Evolutionary conservation across 768 basidiomycete species (phyloP).

Genomic region (Hirschioporus abietinus): DNA sequence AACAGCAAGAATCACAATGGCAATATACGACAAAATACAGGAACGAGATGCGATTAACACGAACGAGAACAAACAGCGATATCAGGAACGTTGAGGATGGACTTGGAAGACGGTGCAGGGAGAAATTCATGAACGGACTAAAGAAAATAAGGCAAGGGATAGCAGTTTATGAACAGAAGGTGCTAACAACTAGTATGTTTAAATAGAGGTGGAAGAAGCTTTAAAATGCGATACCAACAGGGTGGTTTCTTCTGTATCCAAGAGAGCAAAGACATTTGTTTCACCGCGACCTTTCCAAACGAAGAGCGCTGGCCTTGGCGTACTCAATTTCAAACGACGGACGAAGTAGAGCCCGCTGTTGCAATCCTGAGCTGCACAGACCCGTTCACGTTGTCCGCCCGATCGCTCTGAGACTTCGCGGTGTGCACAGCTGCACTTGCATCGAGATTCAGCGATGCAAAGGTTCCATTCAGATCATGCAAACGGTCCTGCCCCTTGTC

Average conservation of each 20-base stretch:
- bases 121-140: neutral
- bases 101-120: neutral
- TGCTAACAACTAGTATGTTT: neutral
- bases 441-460: slow-evolving; percentile 70
- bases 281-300: no score
- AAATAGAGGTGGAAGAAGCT: neutral
- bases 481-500: slow-evolving; percentile 46
- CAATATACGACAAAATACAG: neutral
- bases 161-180: neutral
- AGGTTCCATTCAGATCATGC: slow-evolving; percentile 68
- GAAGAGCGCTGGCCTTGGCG: no score
- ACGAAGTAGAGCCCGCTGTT: neutral
- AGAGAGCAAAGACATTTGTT: neutral
- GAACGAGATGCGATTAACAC: slow-evolving; percentile 1
- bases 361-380: neutral
- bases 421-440: neutral
- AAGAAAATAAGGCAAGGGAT: neutral
- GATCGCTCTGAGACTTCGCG: neutral
- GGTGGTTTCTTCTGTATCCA: neutral
- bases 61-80: neutral
- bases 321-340: neutral
- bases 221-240: neutral
- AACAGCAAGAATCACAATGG: neutral
- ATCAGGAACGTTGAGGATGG: neutral
- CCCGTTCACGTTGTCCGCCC: neutral